phyloP scores from a whole-genome alignment of 139 green algal species.

The Spirogloea muscicola region DNA sequence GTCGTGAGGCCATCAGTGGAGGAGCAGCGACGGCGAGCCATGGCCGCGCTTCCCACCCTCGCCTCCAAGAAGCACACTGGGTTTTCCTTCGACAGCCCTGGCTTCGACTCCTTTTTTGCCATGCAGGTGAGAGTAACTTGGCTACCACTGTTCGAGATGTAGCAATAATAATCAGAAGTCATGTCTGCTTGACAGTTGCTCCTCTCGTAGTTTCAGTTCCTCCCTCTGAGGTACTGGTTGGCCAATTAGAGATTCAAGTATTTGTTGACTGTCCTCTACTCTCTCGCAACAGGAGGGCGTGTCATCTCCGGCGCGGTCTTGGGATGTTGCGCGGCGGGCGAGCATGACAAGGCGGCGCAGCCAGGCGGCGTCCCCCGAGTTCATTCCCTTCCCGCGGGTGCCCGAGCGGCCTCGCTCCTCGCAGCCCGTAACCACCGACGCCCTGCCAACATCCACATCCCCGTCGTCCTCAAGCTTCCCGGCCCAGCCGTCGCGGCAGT shows the following conservation, averaged over 20 bases:
- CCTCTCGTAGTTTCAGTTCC: neutral
- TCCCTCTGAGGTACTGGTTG: neutral
- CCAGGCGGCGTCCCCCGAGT: neutral
- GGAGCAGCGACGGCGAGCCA: constrained; percentile 11
- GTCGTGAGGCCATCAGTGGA: neutral
- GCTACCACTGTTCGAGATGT: neutral
- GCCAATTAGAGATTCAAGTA: neutral
- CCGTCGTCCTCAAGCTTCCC: too few relatives aligned
- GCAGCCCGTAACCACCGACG: too few relatives aligned
- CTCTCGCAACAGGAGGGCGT: constrained; percentile 24
- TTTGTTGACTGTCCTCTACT: neutral
- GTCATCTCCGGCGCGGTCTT: constrained; percentile 1
- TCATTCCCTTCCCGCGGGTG: too few relatives aligned
- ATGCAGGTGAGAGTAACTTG: constrained; percentile 25
- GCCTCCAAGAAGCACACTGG: constrained; percentile 34
- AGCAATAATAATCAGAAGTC: neutral
- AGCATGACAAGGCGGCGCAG: constrained; percentile 11
- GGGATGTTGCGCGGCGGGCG: constrained; percentile 32
- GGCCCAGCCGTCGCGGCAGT: too few relatives aligned
- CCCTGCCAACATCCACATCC: too few relatives aligned
- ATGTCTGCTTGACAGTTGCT: neutral
- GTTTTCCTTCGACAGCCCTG: constrained; percentile 44
- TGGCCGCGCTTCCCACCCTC: constrained; percentile 21
- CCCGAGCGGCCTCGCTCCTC: too few relatives aligned
- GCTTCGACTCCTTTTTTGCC: constrained; percentile 49